A percentile compares a stretch with the other conserved stretches of the same genome.
phyloP scores from a whole-genome alignment of 140 eudicot species.

The Stevia rebaudiana region DNA sequence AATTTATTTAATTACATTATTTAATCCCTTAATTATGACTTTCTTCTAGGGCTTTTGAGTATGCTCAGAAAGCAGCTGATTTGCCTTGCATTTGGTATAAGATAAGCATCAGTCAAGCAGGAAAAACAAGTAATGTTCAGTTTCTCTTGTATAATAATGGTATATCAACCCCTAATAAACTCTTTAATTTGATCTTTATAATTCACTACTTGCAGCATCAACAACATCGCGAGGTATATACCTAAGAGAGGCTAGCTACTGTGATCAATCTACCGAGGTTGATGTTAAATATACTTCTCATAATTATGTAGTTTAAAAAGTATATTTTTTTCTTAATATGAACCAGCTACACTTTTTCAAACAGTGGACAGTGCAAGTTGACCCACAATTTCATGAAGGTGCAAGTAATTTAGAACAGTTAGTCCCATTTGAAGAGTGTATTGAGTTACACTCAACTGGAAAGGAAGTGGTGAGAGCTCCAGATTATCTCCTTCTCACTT shows the following conservation, averaged over 20 bases:
- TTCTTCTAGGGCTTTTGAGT: conserved; percentile 77
- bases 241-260: conserved; percentile 73
- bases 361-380: conserved; percentile 97
- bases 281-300: background rate
- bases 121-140: conserved; percentile 58
- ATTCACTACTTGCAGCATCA: conserved; percentile 42
- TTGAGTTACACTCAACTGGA: conserved; percentile 69
- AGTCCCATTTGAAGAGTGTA: conserved; percentile 91
- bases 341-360: background rate
- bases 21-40: background rate
- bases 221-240: conserved; percentile 86
- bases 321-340: conserved; percentile 11
- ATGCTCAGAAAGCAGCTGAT: conserved; percentile 55
- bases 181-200: conserved; percentile 5
- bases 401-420: conserved; percentile 88
- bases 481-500: conserved; percentile 82
- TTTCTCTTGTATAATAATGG: background rate
- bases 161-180: background rate
- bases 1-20: background rate
- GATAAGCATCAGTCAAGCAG: conserved; percentile 65
- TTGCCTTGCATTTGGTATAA: conserved; percentile 67
- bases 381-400: conserved; percentile 90
- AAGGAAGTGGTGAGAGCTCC: conserved; percentile 78
- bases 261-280: conserved; percentile 76
- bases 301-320: background rate